Evolutionary conservation across 768 basidiomycete species (phyloP).

Genomic region (Tylopilus felleus): DNA sequence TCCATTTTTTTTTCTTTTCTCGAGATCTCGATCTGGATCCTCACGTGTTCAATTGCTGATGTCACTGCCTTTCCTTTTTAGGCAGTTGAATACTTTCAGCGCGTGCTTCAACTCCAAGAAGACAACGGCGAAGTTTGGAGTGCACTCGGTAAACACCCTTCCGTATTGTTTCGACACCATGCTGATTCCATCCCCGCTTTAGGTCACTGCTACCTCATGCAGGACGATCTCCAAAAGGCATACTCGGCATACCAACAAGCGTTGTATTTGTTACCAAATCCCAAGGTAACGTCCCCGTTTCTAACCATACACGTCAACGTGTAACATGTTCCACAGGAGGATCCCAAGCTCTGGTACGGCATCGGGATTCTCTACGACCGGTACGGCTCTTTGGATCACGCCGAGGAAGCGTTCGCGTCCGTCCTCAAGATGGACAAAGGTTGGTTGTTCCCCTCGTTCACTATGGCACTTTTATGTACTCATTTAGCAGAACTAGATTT

Average conservation of each 20-base stretch:
- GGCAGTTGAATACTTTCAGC: slow-evolving; percentile 97
- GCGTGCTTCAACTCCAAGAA: slow-evolving; percentile 84
- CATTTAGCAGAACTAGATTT: slow-evolving; percentile 60
- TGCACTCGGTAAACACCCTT: slow-evolving; percentile 66
- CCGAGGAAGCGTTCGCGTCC: slow-evolving; percentile 96
- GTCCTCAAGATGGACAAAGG: slow-evolving; percentile 97
- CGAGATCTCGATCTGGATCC: slow-evolving; percentile 28
- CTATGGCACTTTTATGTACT: slow-evolving; percentile 24
- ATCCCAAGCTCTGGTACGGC: slow-evolving; percentile 99
- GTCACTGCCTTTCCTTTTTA: slow-evolving; percentile 37
- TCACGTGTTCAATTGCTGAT: slow-evolving; percentile 31
- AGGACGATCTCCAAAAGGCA: slow-evolving; percentile 97
- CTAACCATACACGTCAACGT: not conserved
- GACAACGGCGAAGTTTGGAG: slow-evolving; percentile 99
- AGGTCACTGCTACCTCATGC: slow-evolving; percentile 99
- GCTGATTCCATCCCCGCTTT: slow-evolving; percentile 15
- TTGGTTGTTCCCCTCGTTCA: slow-evolving; percentile 33
- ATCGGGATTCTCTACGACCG: slow-evolving; percentile 99
- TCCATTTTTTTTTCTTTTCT: slow-evolving; percentile 14
- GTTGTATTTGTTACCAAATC: slow-evolving; percentile 90
- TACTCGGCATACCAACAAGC: slow-evolving; percentile 99
- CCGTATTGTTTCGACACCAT: slow-evolving; percentile 11
- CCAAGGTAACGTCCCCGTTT: slow-evolving; percentile 59
- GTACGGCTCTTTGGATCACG: slow-evolving; percentile 97
- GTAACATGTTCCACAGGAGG: slow-evolving; percentile 51